Evolutionary conservation across 2,329 filamentous ascomycete genomes (phyloP).

Genomic region (Teratosphaeria zuluensis): DNA sequence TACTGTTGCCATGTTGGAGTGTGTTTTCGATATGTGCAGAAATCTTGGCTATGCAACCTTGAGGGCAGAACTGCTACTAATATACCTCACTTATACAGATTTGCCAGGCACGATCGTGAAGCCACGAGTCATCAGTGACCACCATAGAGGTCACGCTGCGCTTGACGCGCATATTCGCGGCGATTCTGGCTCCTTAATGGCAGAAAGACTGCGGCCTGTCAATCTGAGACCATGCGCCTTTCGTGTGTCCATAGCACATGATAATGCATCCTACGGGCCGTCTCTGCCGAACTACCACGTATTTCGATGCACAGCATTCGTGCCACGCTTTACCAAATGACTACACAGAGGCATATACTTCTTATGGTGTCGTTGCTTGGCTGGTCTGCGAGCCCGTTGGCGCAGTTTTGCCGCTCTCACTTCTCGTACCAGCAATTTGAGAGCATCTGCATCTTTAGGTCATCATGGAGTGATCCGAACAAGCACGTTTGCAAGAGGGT

Average conservation of each 20-base stretch:
- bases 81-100: neutral
- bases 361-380: neutral
- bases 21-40: neutral
- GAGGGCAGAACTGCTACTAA: neutral
- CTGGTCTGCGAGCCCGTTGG: neutral
- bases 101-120: neutral
- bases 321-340: neutral
- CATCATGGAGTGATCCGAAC: too few relatives aligned
- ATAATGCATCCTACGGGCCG: neutral
- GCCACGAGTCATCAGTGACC: neutral
- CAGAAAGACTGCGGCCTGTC: neutral
- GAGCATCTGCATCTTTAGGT: too few relatives aligned
- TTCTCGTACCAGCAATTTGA: too few relatives aligned
- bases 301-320: neutral
- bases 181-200: neutral
- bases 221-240: neutral
- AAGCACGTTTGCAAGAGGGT: too few relatives aligned
- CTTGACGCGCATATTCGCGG: neutral
- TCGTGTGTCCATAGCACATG: neutral
- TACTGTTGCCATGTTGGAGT: neutral
- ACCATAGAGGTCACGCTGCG: neutral
- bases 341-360: neutral
- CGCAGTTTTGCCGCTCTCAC: too few relatives aligned
- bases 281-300: neutral
- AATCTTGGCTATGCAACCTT: neutral